Evolutionary conservation across 768 basidiomycete genomes (phyloP), one percentile per base, ranked within the genome.

Genomic region (Hygrophorus pudorinus): DNA sequence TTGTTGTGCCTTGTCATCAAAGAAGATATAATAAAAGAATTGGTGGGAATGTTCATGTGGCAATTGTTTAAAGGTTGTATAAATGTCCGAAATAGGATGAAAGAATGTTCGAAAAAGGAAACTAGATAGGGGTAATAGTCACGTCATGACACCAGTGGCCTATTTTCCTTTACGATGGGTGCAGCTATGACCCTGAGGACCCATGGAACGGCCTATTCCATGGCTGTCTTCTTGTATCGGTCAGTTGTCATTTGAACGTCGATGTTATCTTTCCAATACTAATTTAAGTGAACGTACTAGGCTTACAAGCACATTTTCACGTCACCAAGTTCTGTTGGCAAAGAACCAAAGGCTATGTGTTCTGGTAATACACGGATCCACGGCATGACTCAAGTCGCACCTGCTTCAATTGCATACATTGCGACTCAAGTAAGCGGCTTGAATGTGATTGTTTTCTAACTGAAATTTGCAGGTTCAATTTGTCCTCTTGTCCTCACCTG

Each of bases 121-220:
- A n/a, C n/a, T n/a, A n/a, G n/a, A n/a, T n/a, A n/a, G n/a, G n/a
- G n/a, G n/a, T n/a, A n/a, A n/a, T n/a, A n/a, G n/a, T n/a, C n/a
- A n/a, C n/a, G n/a, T n/a, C n/a, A n/a, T n/a, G n/a, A n/a, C n/a
- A 52, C 54, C 3, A 24, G 24, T 24, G 50, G 54, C 54, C 52
- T 5, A 27, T 49, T n/a, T 48, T 56, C n/a, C 16, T 56, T 2
- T 56, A 56, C 24, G 14, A 27, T 3, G 24, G 49, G 11, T 42
- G 53, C 20, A 49, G 20, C 13, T 52, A 20, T 24, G 24, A 53
- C 20, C 31, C 20, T 13, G 27, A 51, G 6, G 49, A 56, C 20
- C 41, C 45, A 5, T 56, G 55, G 53, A 44, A 42, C 10, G 53
- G 55, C 2, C 37, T 38, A 4, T 21, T 42, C 38, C 13, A 44